These are phyloP conservation scores for Venustampulla echinocandica DNA, from an alignment of 495 filamentous ascomycete genomes.

Conservation along the genomic window DNA sequence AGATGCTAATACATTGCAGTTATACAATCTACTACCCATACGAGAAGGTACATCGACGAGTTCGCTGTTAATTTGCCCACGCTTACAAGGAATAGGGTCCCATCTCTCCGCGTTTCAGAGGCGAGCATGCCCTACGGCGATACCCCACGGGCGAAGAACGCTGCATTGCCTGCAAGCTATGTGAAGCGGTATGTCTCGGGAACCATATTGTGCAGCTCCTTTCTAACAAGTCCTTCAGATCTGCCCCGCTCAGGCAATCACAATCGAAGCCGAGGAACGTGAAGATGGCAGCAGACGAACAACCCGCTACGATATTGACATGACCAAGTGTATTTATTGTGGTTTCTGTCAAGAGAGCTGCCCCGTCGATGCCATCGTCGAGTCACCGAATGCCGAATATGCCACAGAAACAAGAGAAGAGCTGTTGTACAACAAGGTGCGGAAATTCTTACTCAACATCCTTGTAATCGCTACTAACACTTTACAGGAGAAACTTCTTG, in stretches of 20 bases:
- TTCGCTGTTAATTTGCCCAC: constrained; percentile 8
- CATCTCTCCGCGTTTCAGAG: constrained; percentile 94
- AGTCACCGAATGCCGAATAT: constrained; percentile 95
- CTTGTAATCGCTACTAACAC: background rate
- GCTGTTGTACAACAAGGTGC: constrained; percentile 89
- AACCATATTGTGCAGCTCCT: constrained; percentile 2
- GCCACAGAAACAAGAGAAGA: constrained; percentile 96
- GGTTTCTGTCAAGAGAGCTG: constrained; percentile 99
- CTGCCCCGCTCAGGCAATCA: constrained; percentile 94
- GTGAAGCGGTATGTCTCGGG: constrained; percentile 61
- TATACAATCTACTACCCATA: constrained; percentile 99
- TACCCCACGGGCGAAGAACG: constrained; percentile 97
- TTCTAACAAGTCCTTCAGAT: constrained; percentile 36
- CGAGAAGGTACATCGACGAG: constrained; percentile 58
- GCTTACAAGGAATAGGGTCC: constrained; percentile 49
- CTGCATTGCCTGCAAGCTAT: constrained; percentile 98
- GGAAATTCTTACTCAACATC: constrained; percentile 31
- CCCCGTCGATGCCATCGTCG: constrained; percentile 96
- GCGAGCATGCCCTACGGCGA: constrained; percentile 88
- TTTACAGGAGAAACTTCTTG: constrained; percentile 9
- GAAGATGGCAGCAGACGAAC: constrained; percentile 90
- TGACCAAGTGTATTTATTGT: constrained; percentile 99
- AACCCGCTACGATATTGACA: constrained; percentile 97
- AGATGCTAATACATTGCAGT: constrained; percentile 34
- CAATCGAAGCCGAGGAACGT: constrained; percentile 97